phyloP scores from a whole-genome alignment of 1,284 basidiomycete species.

The Cystobasidium sp. region DNA sequence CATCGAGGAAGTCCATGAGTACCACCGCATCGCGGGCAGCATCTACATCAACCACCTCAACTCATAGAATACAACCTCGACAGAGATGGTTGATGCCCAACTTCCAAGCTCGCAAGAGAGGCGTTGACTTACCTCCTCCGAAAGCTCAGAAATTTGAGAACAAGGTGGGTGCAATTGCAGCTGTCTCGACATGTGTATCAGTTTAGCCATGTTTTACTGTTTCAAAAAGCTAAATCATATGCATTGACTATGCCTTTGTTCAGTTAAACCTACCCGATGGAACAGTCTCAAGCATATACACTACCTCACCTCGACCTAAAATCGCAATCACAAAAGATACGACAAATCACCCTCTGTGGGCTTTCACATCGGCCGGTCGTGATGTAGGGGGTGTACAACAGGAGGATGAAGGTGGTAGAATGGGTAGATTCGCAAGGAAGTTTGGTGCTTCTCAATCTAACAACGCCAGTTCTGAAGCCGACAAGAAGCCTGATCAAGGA shows the following conservation, averaged over 20 bases:
- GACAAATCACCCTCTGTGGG: conserved; percentile 43
- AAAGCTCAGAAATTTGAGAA: conserved; percentile 44
- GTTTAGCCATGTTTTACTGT: neutral
- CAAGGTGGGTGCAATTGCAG: conserved; percentile 25
- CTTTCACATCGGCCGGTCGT: conserved; percentile 18
- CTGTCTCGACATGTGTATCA: no score
- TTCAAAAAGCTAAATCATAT: neutral
- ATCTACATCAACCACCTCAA: conserved; percentile 23
- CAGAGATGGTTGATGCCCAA: conserved; percentile 33
- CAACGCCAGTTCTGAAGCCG: conserved; percentile 1
- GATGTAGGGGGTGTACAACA: conserved; percentile 5
- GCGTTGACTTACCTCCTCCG: conserved; percentile 31
- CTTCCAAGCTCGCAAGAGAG: conserved; percentile 23
- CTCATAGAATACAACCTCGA: conserved; percentile 18
- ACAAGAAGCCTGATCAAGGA: conserved; percentile 9
- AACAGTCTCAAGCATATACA: conserved; percentile 23
- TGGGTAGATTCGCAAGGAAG: conserved; percentile 43
- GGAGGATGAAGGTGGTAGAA: conserved; percentile 43
- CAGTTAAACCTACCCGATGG: conserved; percentile 42
- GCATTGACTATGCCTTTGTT: neutral
- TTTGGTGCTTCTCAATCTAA: conserved; percentile 8
- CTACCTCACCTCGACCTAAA: conserved; percentile 35
- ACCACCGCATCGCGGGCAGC: conserved; percentile 14
- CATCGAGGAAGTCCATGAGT: neutral
- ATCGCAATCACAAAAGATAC: conserved; percentile 40